phyloP scores from a whole-genome alignment of 2,329 filamentous ascomycete species.

The Paecilomyces niveus region DNA sequence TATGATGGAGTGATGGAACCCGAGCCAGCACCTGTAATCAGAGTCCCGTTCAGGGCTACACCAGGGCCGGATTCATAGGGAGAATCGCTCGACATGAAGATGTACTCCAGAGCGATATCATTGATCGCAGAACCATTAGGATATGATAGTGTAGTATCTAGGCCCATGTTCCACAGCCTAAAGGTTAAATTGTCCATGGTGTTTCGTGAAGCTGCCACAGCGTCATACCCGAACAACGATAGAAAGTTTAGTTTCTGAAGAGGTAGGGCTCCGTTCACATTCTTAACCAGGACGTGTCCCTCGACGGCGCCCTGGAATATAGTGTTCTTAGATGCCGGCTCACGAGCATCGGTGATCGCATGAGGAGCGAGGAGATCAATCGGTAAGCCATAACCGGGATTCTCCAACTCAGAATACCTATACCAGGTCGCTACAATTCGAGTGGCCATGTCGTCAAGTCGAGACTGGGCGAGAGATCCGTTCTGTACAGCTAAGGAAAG shows the following conservation, averaged over 20 bases:
- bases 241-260: slow-evolving; percentile 44
- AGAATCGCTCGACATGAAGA: slow-evolving; percentile 1
- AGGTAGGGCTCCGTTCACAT: slow-evolving; percentile 49
- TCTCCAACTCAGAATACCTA: slow-evolving; percentile 2
- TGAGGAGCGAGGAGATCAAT: neutral
- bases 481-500: slow-evolving; percentile 54
- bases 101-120: neutral
- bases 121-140: neutral
- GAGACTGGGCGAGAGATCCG: slow-evolving; percentile 48
- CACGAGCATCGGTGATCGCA: slow-evolving; percentile 10
- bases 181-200: slow-evolving; percentile 21
- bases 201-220: slow-evolving; percentile 24
- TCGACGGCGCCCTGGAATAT: slow-evolving; percentile 34
- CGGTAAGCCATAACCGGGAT: slow-evolving; percentile 1
- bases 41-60: slow-evolving; percentile 47
- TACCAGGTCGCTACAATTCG: slow-evolving; percentile 12
- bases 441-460: slow-evolving; percentile 57
- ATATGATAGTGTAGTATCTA: neutral
- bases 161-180: slow-evolving; percentile 21
- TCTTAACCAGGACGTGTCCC: slow-evolving; percentile 60
- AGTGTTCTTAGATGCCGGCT: slow-evolving; percentile 1
- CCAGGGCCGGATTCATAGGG: slow-evolving; percentile 38
- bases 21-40: slow-evolving; percentile 43
- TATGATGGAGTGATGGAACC: slow-evolving; percentile 43
- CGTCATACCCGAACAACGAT: slow-evolving; percentile 58